Evolutionary conservation across 2,329 filamentous ascomycete genomes (phyloP), one percentile per base, ranked within the genome.

Genomic region (Cryphonectria radicalis): DNA sequence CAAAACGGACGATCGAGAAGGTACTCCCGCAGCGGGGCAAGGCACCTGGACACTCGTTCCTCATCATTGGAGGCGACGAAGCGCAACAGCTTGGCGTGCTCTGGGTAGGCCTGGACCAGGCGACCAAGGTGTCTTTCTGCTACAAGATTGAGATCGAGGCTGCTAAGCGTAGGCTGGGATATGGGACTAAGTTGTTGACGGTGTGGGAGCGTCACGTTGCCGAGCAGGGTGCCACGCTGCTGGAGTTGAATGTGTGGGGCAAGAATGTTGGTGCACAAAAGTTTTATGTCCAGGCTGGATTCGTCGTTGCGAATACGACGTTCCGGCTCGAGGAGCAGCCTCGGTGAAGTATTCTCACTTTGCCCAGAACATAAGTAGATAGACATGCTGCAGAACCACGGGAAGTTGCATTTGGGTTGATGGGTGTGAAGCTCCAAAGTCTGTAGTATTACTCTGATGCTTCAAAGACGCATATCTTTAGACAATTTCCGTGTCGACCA

Each of bases 281-380:
- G 17, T 35, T 67, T 11, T 67, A 60, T 60, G 22, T 22, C 25
- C 25, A 57, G 17, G 40, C 40, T 28, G 66, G 66, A 8, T 28
- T 67, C 25, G 28, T 19, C 14, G 6, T 60, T 1, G 75, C 75
- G 10, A 76, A 75, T 3, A 77, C 55, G 14, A 17, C 40, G 17
- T 60, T 43, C 40, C 55, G 66, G 7, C 40, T 62, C 32, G 40
- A 50, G 53, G 2, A 50, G 53, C 43, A 59, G 14, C 13, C 25
- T 57, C 17, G 53, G 25, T 57, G 32, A 2, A 57, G 6, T 13
- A 32, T 57, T 17, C 11, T 57, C 25, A 28, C 19, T 57, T 57
- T 32, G 53, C 4, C 53, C 13, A 57, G 4, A 57, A 28, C 7
- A 13, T 8, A n/a, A n/a, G n/a, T n/a, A 13, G n/a, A 53, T 28